These are phyloP conservation scores for Suillus americanus DNA, from an alignment of 768 basidiomycete species.

Conservation along the genomic window DNA sequence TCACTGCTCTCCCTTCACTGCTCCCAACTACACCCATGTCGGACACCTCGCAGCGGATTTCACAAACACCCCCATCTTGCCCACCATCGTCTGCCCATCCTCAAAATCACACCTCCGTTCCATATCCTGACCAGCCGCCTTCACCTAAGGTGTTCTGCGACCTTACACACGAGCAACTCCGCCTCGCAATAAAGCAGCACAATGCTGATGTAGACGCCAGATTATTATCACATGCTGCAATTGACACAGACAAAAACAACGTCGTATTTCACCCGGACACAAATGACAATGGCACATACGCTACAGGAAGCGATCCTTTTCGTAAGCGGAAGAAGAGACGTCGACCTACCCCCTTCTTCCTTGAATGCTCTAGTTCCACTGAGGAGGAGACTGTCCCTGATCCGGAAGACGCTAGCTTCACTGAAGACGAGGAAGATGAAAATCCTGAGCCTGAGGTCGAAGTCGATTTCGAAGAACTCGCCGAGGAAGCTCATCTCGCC, in stretches of 20 bases:
- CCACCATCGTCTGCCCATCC: no score
- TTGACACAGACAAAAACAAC: constrained; percentile 4
- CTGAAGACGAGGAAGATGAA: constrained; percentile 2
- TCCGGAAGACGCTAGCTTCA: background rate
- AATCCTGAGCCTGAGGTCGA: constrained; percentile 1
- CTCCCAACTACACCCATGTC: background rate
- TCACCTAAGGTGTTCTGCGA: constrained; percentile 3
- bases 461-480: constrained; percentile 1
- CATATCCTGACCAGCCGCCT: background rate
- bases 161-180: constrained; percentile 1
- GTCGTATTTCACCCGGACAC: constrained; percentile 17
- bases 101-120: background rate
- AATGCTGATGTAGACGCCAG: background rate
- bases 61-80: background rate
- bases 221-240: background rate
- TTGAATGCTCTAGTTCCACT: background rate
- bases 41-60: background rate
- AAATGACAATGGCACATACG: constrained; percentile 17
- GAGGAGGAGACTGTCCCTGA: background rate
- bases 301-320: constrained; percentile 8
- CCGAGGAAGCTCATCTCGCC: background rate
- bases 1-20: background rate
- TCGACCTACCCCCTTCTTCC: background rate
- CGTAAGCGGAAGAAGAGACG: constrained; percentile 5
- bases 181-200: constrained; percentile 6